These are phyloP conservation scores for Fraxinus floribunda DNA, from an alignment of 305 asterid genomes.

Conservation along the genomic window DNA sequence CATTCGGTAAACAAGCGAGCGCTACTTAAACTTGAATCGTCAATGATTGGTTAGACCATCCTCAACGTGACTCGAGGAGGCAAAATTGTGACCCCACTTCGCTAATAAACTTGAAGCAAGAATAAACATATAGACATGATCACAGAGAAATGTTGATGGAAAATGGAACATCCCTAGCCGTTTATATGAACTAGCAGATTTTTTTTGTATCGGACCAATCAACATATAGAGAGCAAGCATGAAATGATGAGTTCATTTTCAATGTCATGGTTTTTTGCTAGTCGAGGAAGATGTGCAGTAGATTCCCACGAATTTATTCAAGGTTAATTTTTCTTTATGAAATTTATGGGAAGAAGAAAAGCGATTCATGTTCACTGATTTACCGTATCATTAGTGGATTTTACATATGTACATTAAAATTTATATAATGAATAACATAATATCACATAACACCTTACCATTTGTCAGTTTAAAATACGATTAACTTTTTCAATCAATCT, in stretches of 20 bases:
- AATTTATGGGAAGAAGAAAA: too few species aligned
- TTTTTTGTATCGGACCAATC: not conserved
- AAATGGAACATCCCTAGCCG: not conserved
- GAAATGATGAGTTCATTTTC: too few species aligned
- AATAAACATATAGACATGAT: not conserved
- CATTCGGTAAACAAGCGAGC: not conserved
- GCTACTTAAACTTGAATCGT: not conserved
- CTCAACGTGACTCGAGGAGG: not conserved
- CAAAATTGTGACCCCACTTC: not conserved
- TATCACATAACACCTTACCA: too few species aligned
- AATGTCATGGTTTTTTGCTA: not conserved
- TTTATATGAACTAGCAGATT: not conserved
- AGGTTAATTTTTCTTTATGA: not conserved
- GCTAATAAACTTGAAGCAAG: not conserved
- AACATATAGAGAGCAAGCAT: too few species aligned
- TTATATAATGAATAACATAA: too few species aligned
- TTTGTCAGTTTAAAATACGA: too few species aligned
- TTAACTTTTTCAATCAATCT: too few species aligned
- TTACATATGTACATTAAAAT: too few species aligned
- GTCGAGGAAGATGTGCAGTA: not conserved
- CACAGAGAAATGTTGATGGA: not conserved
- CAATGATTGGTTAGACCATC: not conserved
- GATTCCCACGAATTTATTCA: not conserved
- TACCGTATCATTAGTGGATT: too few species aligned
- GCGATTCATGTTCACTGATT: too few species aligned